Evolutionary conservation across 768 basidiomycete species (phyloP), one percentile per base, ranked within the genome.

Genomic region (Trametes sanguinea): DNA sequence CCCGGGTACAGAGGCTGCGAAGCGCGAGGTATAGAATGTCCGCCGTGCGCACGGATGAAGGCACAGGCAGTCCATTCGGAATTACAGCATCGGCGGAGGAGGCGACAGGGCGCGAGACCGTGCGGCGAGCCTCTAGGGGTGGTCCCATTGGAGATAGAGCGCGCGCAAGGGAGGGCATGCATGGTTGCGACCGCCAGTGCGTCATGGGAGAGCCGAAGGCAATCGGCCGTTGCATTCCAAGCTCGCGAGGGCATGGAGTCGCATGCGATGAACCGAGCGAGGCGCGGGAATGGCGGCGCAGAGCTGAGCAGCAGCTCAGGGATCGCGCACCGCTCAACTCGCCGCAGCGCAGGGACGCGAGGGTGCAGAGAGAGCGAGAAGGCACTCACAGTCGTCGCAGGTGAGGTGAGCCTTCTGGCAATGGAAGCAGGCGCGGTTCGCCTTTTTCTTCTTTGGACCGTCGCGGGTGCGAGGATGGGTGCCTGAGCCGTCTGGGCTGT

Each of bases 401-500:
- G 96, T 98, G 67, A 98, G 79, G 75, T 98, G 96, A 2, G 95
- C 94, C 74, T 94, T 96, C 76, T 98, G 95, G 74, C 96, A 98
- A 68, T 94, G 92, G 64, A 92, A 89, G 73, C 96, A 98, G 51
- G 96, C 96, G 50, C 94, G 85, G 68, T 85, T 92, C 0, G 94
- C 94, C 76, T 95, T 95, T 83, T 95, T 95, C 84, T 95, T 95
- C 84, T 91, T 94, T 35, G 89, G 90, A 1, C 86, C 86, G 57
- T 90, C 88, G 72, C 83, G 72, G 68, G 87, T 89, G 66, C 83
- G 80, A 7, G 76, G 74, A 37, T 77, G 73, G 22, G 73, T 71
- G 48, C 79, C 69, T 6, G 35, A 6, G 5, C 82, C 78, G 66
- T 83, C 81, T 47, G 76, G 72, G 64, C 80, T 77, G 67, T 82